A percentile compares a stretch with the other conserved stretches of the same genome.
phyloP scores from a whole-genome alignment of 208 protist genomes.

The Leishmania guyanensis region DNA sequence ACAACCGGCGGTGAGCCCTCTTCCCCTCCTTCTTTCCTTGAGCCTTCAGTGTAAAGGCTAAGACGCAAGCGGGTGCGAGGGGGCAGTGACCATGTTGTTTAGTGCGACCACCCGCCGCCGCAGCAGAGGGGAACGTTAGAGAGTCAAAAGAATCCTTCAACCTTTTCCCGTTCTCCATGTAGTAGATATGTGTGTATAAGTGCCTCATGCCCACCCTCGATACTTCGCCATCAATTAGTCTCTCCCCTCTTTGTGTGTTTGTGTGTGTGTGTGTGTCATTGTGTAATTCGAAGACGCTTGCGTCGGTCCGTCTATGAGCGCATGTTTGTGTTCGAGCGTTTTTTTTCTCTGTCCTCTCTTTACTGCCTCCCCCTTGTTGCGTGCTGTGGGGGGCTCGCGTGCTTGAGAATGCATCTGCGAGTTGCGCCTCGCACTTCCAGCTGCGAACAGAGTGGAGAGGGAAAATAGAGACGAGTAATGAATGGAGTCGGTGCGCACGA shows the following conservation, averaged over 20 bases:
- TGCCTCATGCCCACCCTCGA: not conserved
- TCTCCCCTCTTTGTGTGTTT: not conserved
- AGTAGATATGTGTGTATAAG: not conserved
- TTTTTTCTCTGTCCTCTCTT: not conserved
- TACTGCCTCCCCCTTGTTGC: not conserved
- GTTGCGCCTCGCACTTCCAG: not conserved
- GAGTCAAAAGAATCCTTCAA: not conserved
- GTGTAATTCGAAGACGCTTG: not conserved
- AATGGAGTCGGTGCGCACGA: not conserved
- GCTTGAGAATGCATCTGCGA: not conserved
- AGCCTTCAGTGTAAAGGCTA: not conserved
- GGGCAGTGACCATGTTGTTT: not conserved
- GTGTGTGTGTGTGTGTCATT: not conserved
- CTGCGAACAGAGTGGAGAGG: not conserved
- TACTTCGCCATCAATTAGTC: not conserved
- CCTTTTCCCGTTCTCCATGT: not conserved
- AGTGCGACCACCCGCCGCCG: not conserved
- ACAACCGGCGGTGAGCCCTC: not conserved
- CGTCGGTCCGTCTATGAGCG: not conserved
- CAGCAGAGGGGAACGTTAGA: not conserved
- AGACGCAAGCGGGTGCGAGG: not conserved
- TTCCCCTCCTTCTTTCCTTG: not conserved
- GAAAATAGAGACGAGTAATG: not conserved
- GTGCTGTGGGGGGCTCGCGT: not conserved
- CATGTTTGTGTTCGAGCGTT: not conserved